Evolutionary conservation across 2,329 filamentous ascomycete genomes (phyloP).

Genomic region (Tolypocladium album): DNA sequence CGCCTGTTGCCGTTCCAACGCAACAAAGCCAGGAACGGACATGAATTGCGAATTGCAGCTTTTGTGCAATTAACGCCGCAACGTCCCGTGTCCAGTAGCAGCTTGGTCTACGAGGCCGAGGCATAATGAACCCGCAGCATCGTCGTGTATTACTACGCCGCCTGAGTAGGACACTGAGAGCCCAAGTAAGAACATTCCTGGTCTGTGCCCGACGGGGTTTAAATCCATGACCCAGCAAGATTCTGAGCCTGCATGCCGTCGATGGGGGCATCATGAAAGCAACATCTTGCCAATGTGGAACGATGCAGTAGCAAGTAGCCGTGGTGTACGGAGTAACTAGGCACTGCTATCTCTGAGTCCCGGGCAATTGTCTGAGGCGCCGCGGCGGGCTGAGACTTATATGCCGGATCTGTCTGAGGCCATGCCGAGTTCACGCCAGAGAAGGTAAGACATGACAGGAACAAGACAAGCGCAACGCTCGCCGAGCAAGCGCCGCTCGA

Average conservation of each 20-base stretch:
- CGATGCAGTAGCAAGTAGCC: not conserved
- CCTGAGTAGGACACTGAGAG: not conserved
- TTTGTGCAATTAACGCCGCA: not conserved
- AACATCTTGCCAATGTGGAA: not conserved
- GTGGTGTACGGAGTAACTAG: no score
- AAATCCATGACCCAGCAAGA: not conserved
- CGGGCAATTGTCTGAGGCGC: not conserved
- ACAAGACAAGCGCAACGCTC: not conserved
- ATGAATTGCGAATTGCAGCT: not conserved
- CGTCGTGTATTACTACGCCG: not conserved
- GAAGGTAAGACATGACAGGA: no score
- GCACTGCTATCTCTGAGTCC: not conserved
- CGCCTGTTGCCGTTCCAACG: not conserved
- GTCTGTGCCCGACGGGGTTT: no score
- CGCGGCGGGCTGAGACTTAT: not conserved
- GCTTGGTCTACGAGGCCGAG: not conserved
- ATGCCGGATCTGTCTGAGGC: not conserved
- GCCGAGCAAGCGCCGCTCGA: not conserved
- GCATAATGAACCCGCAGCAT: not conserved
- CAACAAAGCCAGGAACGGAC: not conserved
- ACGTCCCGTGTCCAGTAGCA: not conserved
- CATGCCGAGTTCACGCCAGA: not conserved
- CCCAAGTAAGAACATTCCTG: not conserved
- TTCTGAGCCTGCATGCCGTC: not conserved
- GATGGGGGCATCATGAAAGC: not conserved